Evolutionary conservation across 208 protist genomes (phyloP).

Genomic region (Crithidia sp.): DNA sequence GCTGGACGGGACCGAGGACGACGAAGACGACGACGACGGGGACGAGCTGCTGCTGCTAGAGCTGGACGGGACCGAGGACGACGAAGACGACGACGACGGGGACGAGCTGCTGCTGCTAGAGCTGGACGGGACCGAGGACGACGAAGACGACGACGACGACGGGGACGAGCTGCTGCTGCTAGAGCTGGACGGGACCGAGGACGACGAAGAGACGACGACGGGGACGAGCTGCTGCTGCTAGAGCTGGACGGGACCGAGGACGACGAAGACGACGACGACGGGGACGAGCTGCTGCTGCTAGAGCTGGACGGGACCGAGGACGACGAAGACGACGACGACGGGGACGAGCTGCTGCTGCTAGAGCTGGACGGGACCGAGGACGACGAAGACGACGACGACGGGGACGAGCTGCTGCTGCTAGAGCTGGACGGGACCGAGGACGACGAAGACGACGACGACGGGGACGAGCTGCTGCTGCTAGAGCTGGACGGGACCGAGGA

Average conservation of each 20-base stretch:
- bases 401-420: not conserved
- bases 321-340: constrained; percentile 18
- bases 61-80: not conserved
- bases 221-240: not conserved
- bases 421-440: not conserved
- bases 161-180: too few relatives aligned
- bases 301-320: not conserved
- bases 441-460: constrained; percentile 18
- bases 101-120: not conserved
- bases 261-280: constrained; percentile 18
- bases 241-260: not conserved
- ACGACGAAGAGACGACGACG: too few relatives aligned
- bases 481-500: not conserved
- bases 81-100: constrained; percentile 16
- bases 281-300: not conserved
- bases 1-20: too few relatives aligned
- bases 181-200: too few relatives aligned
- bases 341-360: not conserved
- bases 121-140: not conserved
- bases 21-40: constrained; percentile 10
- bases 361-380: not conserved
- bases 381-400: constrained; percentile 18
- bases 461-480: not conserved
- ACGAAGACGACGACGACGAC: constrained; percentile 20
- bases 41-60: not conserved